Conservation (phyloP, 208 protist genomes). For the Trypanosoma boissoni region DNA sequence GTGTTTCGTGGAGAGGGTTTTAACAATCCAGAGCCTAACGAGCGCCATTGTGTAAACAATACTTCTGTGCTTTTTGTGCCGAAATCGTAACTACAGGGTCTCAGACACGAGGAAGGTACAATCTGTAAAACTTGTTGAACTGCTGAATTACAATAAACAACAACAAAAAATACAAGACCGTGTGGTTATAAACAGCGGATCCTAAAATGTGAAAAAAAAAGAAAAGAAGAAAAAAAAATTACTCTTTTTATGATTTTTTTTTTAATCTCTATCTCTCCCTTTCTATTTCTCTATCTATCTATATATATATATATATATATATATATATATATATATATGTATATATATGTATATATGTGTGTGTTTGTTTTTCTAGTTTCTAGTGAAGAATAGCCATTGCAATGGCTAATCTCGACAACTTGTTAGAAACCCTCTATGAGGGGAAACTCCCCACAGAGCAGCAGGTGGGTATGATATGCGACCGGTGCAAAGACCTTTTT, state of each 20-base stretch:
- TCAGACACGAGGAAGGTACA: too few species aligned
- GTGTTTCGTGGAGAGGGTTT: slow-evolving; percentile 90
- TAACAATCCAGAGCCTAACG: slow-evolving; percentile 83
- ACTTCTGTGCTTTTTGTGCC: slow-evolving; percentile 62
- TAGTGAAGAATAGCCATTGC: not conserved
- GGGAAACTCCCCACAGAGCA: slow-evolving; percentile 92
- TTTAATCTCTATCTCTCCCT: slow-evolving; percentile 10
- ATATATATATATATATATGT: slow-evolving; percentile 1
- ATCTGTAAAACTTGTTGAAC: too few species aligned
- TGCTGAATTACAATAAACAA: too few species aligned
- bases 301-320: slow-evolving; percentile 10
- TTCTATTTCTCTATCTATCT: slow-evolving; percentile 6
- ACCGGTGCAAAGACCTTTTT: slow-evolving; percentile 87
- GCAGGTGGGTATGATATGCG: slow-evolving; percentile 87
- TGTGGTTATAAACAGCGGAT: too few species aligned
- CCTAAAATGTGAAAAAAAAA: not conserved
- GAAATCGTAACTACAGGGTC: too few species aligned
- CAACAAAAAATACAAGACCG: too few species aligned
- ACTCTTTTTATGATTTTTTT: slow-evolving; percentile 17
- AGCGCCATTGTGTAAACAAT: slow-evolving; percentile 90
- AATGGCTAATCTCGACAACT: slow-evolving; percentile 46
- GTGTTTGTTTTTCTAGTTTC: slow-evolving; percentile 20
- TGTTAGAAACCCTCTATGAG: slow-evolving; percentile 73
- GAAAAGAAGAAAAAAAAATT: not conserved
- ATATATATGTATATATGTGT: not conserved